Evolutionary conservation across 2,329 filamentous ascomycete species (phyloP).

Genomic region (Hypoxylon sp.): DNA sequence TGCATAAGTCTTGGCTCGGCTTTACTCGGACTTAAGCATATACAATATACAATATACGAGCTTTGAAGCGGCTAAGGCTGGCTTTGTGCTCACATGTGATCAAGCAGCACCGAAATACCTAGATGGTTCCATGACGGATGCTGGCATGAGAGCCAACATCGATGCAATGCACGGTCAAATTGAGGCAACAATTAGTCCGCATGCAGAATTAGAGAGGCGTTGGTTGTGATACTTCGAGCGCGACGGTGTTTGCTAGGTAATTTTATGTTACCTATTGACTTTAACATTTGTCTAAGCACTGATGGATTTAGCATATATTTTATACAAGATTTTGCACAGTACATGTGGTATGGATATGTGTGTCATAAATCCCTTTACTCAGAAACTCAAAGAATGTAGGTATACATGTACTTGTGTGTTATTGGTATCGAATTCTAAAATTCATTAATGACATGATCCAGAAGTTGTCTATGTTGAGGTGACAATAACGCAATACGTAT

Average conservation of each 20-base stretch:
- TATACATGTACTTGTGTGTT: neutral
- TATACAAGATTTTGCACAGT: neutral
- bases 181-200: constrained; percentile 1
- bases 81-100: constrained; percentile 30
- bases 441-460: neutral
- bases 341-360: neutral
- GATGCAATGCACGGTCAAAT: neutral
- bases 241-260: neutral
- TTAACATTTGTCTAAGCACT: neutral
- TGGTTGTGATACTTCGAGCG: neutral
- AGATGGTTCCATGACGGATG: constrained; percentile 31
- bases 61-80: neutral
- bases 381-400: neutral
- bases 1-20: constrained; percentile 25
- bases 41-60: neutral
- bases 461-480: constrained; percentile 18
- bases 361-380: neutral
- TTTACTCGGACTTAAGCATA: constrained; percentile 26
- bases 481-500: constrained; percentile 36
- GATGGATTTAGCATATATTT: neutral
- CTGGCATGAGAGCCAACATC: constrained; percentile 9
- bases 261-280: neutral
- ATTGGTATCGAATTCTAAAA: neutral
- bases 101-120: constrained; percentile 24
- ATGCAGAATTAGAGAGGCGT: constrained; percentile 24